Evolutionary conservation across 2,329 filamentous ascomycete genomes (phyloP).

Genomic region (Claviceps monticola): DNA sequence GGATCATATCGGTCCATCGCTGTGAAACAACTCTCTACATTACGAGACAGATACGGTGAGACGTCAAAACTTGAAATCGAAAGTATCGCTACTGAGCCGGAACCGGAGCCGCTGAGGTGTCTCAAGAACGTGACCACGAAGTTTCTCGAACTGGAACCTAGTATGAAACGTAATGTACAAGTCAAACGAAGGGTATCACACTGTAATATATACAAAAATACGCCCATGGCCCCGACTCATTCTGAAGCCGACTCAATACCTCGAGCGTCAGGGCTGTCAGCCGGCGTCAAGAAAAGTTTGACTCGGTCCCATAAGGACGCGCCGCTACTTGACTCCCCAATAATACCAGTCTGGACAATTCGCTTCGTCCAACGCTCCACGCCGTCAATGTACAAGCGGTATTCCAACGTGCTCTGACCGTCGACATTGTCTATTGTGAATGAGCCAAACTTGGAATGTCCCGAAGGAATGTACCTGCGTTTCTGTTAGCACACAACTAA

Average conservation of each 20-base stretch:
- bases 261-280: background rate
- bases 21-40: too few relatives aligned
- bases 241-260: background rate
- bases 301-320: slow-evolving; percentile 35
- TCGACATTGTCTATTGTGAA: slow-evolving; percentile 56
- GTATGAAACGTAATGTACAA: background rate
- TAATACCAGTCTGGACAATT: slow-evolving; percentile 30
- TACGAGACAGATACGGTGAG: too few relatives aligned
- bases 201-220: background rate
- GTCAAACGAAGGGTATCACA: slow-evolving; percentile 3
- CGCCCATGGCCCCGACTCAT: background rate
- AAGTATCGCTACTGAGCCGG: too few relatives aligned
- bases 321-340: slow-evolving; percentile 14
- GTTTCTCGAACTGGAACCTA: background rate
- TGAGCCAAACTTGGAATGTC: slow-evolving; percentile 74
- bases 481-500: slow-evolving; percentile 2
- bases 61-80: too few relatives aligned
- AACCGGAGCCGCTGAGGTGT: too few relatives aligned
- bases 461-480: slow-evolving; percentile 59
- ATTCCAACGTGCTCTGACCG: slow-evolving; percentile 58
- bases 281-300: slow-evolving; percentile 8
- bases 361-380: slow-evolving; percentile 59
- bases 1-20: too few relatives aligned
- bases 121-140: background rate
- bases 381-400: slow-evolving; percentile 72